Conservation (phyloP, 345 rosid species). For the Mercurialis annua region DNA sequence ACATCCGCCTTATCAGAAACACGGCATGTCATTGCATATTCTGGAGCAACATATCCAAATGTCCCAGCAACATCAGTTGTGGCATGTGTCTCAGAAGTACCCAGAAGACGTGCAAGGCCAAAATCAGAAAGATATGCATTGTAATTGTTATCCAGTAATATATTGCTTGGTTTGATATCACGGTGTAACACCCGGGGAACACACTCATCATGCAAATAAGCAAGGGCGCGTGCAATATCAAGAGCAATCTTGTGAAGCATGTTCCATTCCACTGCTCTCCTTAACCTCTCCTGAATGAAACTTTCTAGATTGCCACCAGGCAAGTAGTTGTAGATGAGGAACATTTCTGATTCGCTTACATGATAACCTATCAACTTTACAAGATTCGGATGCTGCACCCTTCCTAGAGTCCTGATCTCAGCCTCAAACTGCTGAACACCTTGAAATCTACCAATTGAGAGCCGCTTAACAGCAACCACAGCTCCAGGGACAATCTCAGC, state of each 20-base stretch:
- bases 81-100: conserved; percentile 55
- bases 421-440: conserved; percentile 54
- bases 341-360: conserved; percentile 49
- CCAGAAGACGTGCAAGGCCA: conserved; percentile 51
- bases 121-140: conserved; percentile 56
- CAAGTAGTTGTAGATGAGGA: conserved; percentile 50
- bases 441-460: conserved; percentile 50
- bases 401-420: conserved; percentile 49
- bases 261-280: conserved; percentile 38
- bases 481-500: conserved; percentile 46
- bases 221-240: conserved; percentile 52
- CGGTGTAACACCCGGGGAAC: conserved; percentile 51
- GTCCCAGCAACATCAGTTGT: conserved; percentile 59
- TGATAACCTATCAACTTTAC: conserved; percentile 51
- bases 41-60: conserved; percentile 57
- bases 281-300: conserved; percentile 46
- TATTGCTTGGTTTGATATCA: conserved; percentile 56
- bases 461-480: conserved; percentile 51
- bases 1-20: conserved; percentile 58
- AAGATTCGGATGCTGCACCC: conserved; percentile 49
- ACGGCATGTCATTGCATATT: conserved; percentile 56
- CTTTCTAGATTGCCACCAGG: conserved; percentile 53
- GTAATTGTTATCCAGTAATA: conserved; percentile 40
- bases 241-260: conserved; percentile 54
- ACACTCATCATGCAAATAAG: conserved; percentile 47